phyloP scores from a whole-genome alignment of 2,329 filamentous ascomycete genomes.

The Fusarium drepaniforme region DNA sequence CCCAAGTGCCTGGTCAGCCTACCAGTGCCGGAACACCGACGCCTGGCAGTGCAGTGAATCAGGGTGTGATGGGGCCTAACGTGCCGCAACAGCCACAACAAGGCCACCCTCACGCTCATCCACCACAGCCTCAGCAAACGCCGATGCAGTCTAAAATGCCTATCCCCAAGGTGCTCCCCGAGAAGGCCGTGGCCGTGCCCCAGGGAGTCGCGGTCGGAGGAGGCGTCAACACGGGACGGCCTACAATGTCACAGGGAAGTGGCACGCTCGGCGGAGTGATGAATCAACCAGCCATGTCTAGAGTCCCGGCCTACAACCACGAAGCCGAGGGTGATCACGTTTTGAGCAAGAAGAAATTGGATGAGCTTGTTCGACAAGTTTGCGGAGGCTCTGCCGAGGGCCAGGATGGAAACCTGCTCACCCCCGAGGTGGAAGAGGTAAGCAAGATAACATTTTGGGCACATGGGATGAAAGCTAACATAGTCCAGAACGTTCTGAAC shows the following conservation, averaged over 20 bases:
- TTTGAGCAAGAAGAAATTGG: slow-evolving; percentile 97
- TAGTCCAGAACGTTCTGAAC: slow-evolving; percentile 81
- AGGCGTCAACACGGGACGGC: slow-evolving; percentile 75
- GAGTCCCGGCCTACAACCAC: slow-evolving; percentile 85
- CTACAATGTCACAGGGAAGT: slow-evolving; percentile 85
- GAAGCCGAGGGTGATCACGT: slow-evolving; percentile 94
- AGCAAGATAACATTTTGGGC: slow-evolving; percentile 14
- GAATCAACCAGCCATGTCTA: slow-evolving; percentile 86
- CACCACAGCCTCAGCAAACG: slow-evolving; percentile 55
- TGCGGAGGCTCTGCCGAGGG: slow-evolving; percentile 82
- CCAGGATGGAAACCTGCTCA: slow-evolving; percentile 81
- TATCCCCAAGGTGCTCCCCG: slow-evolving; percentile 83
- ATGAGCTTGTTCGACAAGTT: slow-evolving; percentile 94
- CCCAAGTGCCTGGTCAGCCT: slow-evolving; percentile 47
- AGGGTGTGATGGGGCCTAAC: slow-evolving; percentile 49
- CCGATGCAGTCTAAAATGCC: slow-evolving; percentile 75
- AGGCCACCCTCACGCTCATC: slow-evolving; percentile 62
- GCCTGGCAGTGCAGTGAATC: slow-evolving; percentile 46
- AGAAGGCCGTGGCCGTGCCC: slow-evolving; percentile 76
- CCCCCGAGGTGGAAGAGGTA: slow-evolving; percentile 97
- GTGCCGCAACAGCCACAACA: slow-evolving; percentile 50
- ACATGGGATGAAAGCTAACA: slow-evolving; percentile 27
- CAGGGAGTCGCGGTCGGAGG: slow-evolving; percentile 78
- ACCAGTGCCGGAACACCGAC: slow-evolving; percentile 47
- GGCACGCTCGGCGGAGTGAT: slow-evolving; percentile 85